Percentiles rank a stretch among this genome's conserved stretches.
Conservation (phyloP, 225 moss, liverwort and hornwort genomes). For the Marchantia polymorpha region DNA sequence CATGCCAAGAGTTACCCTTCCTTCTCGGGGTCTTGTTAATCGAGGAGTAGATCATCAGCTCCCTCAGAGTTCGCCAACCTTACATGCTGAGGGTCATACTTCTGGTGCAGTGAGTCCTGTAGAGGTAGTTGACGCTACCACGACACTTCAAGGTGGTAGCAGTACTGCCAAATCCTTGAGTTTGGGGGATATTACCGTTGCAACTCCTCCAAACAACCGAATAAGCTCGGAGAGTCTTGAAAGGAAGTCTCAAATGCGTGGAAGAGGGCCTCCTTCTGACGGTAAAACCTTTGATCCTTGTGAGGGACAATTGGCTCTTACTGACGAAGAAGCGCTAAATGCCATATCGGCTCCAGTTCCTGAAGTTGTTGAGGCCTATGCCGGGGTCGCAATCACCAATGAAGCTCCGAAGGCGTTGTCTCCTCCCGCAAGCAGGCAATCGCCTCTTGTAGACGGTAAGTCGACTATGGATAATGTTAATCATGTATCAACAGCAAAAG, state of each 20-base stretch:
- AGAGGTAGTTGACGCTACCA: background rate
- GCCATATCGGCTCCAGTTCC: background rate
- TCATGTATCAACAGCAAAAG: background rate
- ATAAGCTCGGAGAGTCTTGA: background rate
- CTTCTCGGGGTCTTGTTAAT: background rate
- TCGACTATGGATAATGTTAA: too few species aligned
- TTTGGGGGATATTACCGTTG: background rate
- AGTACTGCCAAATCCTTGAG: background rate
- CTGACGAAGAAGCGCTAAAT: conserved; percentile 1
- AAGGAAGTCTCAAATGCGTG: background rate
- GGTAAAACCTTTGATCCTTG: background rate
- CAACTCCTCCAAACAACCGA: background rate
- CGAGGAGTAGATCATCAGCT: background rate
- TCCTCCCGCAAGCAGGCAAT: background rate
- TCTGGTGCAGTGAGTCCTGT: background rate
- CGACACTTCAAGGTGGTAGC: background rate
- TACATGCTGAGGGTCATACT: conserved; percentile 9
- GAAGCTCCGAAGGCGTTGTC: background rate
- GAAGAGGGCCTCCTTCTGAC: too few species aligned
- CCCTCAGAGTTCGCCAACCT: conserved; percentile 11
- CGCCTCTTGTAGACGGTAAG: background rate
- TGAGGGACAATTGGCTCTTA: background rate
- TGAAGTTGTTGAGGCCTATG: background rate
- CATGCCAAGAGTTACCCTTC: background rate
- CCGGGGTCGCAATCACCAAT: background rate